Conservation (phyloP, 805 yeast genomes). For the Yarrowia alimentaria region DNA sequence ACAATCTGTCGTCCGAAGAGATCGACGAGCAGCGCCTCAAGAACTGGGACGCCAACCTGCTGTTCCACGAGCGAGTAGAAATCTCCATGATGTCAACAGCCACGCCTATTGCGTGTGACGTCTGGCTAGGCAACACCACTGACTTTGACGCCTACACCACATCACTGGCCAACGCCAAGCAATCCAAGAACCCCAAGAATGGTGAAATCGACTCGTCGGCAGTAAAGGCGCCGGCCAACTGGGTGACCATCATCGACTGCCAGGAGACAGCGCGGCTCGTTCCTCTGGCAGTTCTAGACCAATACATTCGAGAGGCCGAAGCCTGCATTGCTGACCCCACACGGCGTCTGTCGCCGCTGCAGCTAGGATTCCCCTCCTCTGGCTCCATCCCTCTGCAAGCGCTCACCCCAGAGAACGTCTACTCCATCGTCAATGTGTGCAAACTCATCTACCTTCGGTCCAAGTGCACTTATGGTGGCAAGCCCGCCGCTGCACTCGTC, state of each 20-base stretch:
- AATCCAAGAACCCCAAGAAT: conserved; percentile 2
- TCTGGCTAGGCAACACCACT: conserved; percentile 83
- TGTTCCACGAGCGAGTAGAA: conserved; percentile 75
- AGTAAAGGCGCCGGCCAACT: conserved; percentile 31
- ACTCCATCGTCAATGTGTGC: conserved; percentile 65
- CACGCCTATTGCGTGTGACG: conserved; percentile 50
- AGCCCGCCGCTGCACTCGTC: conserved; percentile 47
- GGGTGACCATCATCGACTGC: conserved; percentile 43
- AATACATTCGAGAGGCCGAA: conserved; percentile 33
- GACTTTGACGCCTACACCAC: conserved; percentile 46
- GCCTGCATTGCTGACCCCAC: conserved; percentile 13
- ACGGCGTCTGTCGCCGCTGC: conserved; percentile 29
- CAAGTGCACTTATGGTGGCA: conserved; percentile 32
- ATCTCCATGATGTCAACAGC: conserved; percentile 82
- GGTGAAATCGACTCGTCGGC: conserved; percentile 27
- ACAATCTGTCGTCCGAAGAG: conserved; percentile 28
- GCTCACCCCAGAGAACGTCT: conserved; percentile 57
- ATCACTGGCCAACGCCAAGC: conserved; percentile 7
- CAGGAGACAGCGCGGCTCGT: conserved; percentile 36
- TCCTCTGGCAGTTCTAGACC: conserved; percentile 31
- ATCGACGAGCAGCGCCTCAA: conserved; percentile 34
- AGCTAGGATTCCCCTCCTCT: conserved; percentile 68
- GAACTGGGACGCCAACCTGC: conserved; percentile 49
- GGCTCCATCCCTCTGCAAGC: conserved; percentile 81
- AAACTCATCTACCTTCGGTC: conserved; percentile 55